A percentile compares a stretch with the other conserved stretches of the same genome.
Evolutionary conservation across 495 filamentous ascomycete species (phyloP).

Genomic region (Xylaria palmicola): DNA sequence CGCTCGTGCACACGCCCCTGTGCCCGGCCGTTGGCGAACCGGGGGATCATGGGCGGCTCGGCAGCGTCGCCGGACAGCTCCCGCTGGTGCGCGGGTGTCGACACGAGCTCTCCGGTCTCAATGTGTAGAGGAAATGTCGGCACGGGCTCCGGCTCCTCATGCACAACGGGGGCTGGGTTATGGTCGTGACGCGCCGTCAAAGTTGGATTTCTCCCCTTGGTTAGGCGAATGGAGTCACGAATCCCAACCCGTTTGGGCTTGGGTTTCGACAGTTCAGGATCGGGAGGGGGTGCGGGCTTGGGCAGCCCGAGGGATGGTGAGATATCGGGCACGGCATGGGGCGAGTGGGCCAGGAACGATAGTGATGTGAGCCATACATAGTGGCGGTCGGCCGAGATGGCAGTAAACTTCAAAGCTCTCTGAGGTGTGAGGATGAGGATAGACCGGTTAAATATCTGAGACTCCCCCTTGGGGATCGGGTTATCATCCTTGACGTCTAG

Average conservation of each 20-base stretch:
- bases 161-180: slow-evolving; percentile 14
- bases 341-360: slow-evolving; percentile 88
- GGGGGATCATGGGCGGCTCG: slow-evolving; percentile 76
- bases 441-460: slow-evolving; percentile 79
- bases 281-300: slow-evolving; percentile 39
- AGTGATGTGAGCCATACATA: slow-evolving; percentile 93
- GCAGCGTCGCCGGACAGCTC: slow-evolving; percentile 54
- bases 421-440: slow-evolving; percentile 94
- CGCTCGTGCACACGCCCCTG: slow-evolving; percentile 46
- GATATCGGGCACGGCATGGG: slow-evolving; percentile 68
- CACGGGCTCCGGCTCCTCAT: slow-evolving; percentile 20
- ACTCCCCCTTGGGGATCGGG: slow-evolving; percentile 70
- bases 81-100: slow-evolving; percentile 34
- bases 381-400: slow-evolving; percentile 76
- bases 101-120: slow-evolving; percentile 17
- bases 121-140: slow-evolving; percentile 12
- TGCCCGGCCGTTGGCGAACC: slow-evolving; percentile 60
- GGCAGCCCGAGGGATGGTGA: slow-evolving; percentile 58
- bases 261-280: slow-evolving; percentile 47
- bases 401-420: slow-evolving; percentile 93
- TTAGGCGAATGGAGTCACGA: slow-evolving; percentile 86
- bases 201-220: slow-evolving; percentile 68
- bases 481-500: slow-evolving; percentile 96
- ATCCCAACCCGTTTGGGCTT: slow-evolving; percentile 60
- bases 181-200: slow-evolving; percentile 34